Conservation (phyloP, 2,329 filamentous ascomycete species). For the Ophiobolus disseminans region DNA sequence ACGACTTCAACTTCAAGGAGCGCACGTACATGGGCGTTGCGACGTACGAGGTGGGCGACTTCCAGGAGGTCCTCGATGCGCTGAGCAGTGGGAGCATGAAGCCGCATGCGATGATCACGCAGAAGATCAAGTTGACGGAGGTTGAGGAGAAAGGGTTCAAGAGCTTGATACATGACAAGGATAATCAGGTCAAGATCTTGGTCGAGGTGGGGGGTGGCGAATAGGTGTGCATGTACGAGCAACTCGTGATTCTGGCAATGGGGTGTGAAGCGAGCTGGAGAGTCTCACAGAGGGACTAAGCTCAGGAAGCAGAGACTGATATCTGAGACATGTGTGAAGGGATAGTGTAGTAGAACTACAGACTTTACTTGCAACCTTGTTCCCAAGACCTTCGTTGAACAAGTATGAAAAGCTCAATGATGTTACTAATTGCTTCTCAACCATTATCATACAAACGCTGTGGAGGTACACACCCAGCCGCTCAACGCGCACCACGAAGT, state of each 20-base stretch:
- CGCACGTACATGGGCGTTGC: conserved; percentile 61
- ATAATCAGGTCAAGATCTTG: conserved; percentile 59
- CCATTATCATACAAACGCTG: too few relatives aligned
- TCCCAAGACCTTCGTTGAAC: too few relatives aligned
- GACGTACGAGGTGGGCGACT: conserved; percentile 61
- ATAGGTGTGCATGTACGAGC: neutral
- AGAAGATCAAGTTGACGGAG: conserved; percentile 54
- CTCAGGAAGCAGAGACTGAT: too few relatives aligned
- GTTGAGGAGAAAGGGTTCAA: conserved; percentile 58
- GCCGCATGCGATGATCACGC: conserved; percentile 58
- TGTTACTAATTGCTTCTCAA: too few relatives aligned
- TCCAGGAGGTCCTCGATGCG: conserved; percentile 55
- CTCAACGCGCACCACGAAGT: too few relatives aligned
- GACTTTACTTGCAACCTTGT: too few relatives aligned
- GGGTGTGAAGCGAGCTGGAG: neutral
- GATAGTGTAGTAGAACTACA: too few relatives aligned
- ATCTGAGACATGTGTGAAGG: too few relatives aligned
- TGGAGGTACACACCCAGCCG: too few relatives aligned
- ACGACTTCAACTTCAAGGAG: conserved; percentile 62
- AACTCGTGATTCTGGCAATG: neutral
- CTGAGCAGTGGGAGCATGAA: conserved; percentile 54
- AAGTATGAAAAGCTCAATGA: too few relatives aligned
- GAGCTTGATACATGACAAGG: conserved; percentile 57
- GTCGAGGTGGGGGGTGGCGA: conserved; percentile 48
- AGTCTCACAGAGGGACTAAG: too few relatives aligned